Percentiles rank a stretch among this genome's conserved stretches.
phyloP scores from a whole-genome alignment of 495 filamentous ascomycete species.

The Cenococcum geophilum region DNA sequence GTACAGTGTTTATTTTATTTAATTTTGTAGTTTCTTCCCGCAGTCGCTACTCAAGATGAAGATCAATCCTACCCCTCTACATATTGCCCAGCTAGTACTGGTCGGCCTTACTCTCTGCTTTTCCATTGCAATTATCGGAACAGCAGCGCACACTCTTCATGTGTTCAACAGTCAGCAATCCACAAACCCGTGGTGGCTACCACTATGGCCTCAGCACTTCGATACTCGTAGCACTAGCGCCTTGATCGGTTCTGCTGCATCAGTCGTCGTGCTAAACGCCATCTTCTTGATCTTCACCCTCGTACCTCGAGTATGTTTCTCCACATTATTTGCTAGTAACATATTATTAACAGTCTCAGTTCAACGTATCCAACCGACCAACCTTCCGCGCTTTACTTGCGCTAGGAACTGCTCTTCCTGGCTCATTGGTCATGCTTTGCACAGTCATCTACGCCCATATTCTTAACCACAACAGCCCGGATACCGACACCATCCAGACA shows the following conservation, averaged over 20 bases:
- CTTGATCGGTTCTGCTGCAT: slow-evolving; percentile 31
- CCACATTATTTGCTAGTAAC: neutral
- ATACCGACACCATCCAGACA: slow-evolving; percentile 35
- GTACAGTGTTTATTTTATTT: slow-evolving; percentile 2
- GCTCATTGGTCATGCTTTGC: slow-evolving; percentile 27
- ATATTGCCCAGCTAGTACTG: slow-evolving; percentile 19
- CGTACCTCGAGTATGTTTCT: slow-evolving; percentile 28
- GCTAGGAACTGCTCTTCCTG: slow-evolving; percentile 29
- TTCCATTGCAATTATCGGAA: slow-evolving; percentile 31
- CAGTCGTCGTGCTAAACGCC: slow-evolving; percentile 28
- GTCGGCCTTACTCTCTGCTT: slow-evolving; percentile 27
- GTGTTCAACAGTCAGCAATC: slow-evolving; percentile 33
- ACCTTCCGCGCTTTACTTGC: slow-evolving; percentile 28
- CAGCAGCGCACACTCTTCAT: slow-evolving; percentile 31
- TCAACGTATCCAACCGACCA: slow-evolving; percentile 11
- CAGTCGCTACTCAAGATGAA: slow-evolving; percentile 18
- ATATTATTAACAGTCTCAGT: slow-evolving; percentile 9
- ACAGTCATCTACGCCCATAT: slow-evolving; percentile 35
- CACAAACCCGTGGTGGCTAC: slow-evolving; percentile 39
- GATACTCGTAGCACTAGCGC: slow-evolving; percentile 32
- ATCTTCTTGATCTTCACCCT: slow-evolving; percentile 26
- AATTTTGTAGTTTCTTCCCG: neutral
- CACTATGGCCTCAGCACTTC: slow-evolving; percentile 39
- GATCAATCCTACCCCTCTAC: slow-evolving; percentile 30
- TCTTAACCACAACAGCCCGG: slow-evolving; percentile 33